Percentiles rank a stretch among this genome's conserved stretches.
Evolutionary conservation across 2,329 filamentous ascomycete species (phyloP).

Genomic region (Periconia macrospinosa): DNA sequence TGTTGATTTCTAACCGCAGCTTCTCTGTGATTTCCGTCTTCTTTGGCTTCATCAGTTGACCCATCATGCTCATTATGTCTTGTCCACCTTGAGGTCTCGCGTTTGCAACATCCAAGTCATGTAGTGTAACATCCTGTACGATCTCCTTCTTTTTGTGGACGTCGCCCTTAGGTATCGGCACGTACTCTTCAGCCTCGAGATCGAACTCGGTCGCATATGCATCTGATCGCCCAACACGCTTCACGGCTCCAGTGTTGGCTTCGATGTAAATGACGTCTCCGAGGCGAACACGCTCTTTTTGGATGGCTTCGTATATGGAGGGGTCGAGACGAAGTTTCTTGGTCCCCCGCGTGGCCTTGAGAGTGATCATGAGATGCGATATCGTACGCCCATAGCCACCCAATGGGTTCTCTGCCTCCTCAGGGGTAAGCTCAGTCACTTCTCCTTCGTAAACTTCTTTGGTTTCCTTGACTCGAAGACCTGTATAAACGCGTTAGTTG

Average conservation of each 20-base stretch:
- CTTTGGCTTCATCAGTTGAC: slow-evolving; percentile 98
- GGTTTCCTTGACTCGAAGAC: slow-evolving; percentile 91
- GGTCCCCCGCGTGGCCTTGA: slow-evolving; percentile 94
- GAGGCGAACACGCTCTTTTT: slow-evolving; percentile 94
- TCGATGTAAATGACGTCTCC: slow-evolving; percentile 99
- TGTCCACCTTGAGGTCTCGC: slow-evolving; percentile 93
- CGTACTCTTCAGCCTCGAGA: slow-evolving; percentile 97
- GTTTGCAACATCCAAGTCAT: slow-evolving; percentile 95
- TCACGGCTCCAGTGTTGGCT: slow-evolving; percentile 97
- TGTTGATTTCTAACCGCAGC: slow-evolving; percentile 93
- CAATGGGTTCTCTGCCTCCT: slow-evolving; percentile 96
- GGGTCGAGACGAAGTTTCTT: slow-evolving; percentile 97
- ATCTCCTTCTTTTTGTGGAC: slow-evolving; percentile 99
- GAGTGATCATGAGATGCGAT: slow-evolving; percentile 87
- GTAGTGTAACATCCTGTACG: slow-evolving; percentile 95
- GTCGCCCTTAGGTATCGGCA: slow-evolving; percentile 97
- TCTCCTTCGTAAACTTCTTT: slow-evolving; percentile 99
- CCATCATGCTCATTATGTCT: slow-evolving; percentile 99
- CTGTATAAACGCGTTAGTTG: slow-evolving; percentile 36
- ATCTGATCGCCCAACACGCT: slow-evolving; percentile 92
- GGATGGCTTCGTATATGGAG: slow-evolving; percentile 98
- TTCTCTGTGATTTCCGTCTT: slow-evolving; percentile 99
- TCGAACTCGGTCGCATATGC: slow-evolving; percentile 99
- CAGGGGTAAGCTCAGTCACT: slow-evolving; percentile 94
- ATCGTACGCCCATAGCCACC: slow-evolving; percentile 98